Evolutionary conservation across 768 basidiomycete species (phyloP), one percentile per base, ranked within the genome.

Genomic region (Tylopilus cervinicoccineus): DNA sequence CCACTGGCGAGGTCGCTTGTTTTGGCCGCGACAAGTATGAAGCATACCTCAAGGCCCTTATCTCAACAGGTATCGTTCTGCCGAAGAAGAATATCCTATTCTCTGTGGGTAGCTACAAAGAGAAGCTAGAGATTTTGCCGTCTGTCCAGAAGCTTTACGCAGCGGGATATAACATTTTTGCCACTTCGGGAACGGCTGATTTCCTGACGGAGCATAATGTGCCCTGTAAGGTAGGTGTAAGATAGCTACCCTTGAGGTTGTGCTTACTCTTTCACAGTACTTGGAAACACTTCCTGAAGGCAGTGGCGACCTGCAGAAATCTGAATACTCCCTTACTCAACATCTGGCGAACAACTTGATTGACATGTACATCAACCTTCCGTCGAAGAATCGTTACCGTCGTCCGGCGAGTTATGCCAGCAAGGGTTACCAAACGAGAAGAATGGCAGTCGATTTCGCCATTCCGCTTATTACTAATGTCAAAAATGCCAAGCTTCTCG

Each of bases 361-460:
- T 65, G 96, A 99, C 71, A 89, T 98, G 83, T 99, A 97, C 69
- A 95, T 99, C 81, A 99, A 99, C 69, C 74, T 99, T 57, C 96
- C 96, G 2, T 97, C 95, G 33, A 96, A 93, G 73, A 98, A 99
- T 69, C 81, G 93, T 64, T 98, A 91, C 70, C 88, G 96, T 50
- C 88, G 96, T 17, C 96, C 96, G 6, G 94, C 96, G 13, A 94
- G 86, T 68, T 99, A 98, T 66, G 82, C 93, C 44, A 96, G 93
- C 68, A 94, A 96, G 65, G 96, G 96, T 8, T 98, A 98, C 68
- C 83, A 84, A 51, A 95, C 94, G 26, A 88, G 96, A 58, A 88
- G 96, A 43, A 94, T 98, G 93, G 96, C 96, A 6, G 93, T 99
- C 55, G 96, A 99, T 68, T 97, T 95, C 60, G 96, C 94, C 26